phyloP scores from a whole-genome alignment of 2,329 filamentous ascomycete genomes.

The Aspergillus fumigatus region DNA sequence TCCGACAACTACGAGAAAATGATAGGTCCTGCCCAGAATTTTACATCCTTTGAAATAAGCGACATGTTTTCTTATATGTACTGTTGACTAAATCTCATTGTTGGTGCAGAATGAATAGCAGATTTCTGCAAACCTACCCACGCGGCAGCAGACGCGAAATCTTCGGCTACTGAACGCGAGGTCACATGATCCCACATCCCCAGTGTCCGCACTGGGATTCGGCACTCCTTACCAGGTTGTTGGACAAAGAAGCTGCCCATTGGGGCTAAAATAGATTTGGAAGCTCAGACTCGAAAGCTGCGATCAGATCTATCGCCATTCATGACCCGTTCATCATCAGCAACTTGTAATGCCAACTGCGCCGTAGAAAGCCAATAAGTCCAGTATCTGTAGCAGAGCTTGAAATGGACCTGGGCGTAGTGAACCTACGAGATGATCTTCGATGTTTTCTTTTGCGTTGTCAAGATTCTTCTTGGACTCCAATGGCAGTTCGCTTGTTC shows the following conservation, averaged over 20 bases:
- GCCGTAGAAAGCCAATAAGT: background rate
- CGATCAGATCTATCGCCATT: background rate
- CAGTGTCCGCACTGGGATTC: constrained; percentile 3
- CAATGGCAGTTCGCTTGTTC: constrained; percentile 5
- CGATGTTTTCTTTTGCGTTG: background rate
- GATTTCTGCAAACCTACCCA: background rate
- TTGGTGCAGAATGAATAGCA: background rate
- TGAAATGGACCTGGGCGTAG: background rate
- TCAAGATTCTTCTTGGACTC: background rate
- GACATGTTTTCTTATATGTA: background rate
- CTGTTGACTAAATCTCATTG: background rate
- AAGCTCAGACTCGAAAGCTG: background rate
- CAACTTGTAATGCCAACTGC: background rate
- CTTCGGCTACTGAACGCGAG: constrained; percentile 21
- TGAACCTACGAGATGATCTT: background rate
- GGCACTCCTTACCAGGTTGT: background rate
- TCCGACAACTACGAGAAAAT: background rate
- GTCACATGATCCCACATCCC: constrained; percentile 23
- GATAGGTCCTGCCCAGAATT: background rate
- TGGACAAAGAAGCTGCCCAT: background rate
- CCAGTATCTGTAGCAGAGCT: background rate
- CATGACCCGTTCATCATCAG: background rate
- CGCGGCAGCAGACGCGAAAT: constrained; percentile 20
- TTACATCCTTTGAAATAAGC: background rate
- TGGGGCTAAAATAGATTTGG: background rate